phyloP scores from a whole-genome alignment of 768 basidiomycete genomes.

The Boletus tylopilopsis region DNA sequence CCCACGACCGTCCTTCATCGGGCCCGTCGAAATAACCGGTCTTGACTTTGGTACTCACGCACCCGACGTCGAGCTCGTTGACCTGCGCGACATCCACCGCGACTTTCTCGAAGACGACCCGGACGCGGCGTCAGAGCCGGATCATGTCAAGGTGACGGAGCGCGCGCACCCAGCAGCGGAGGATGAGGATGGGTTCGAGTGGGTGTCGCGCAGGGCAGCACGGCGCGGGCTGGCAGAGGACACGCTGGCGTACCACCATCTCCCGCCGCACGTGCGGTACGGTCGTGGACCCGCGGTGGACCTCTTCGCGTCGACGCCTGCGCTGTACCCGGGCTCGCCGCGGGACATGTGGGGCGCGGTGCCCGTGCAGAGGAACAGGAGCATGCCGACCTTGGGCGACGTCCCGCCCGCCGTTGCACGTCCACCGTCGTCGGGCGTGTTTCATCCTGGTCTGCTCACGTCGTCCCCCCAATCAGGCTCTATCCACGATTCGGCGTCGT shows the following conservation, averaged over 20 bases:
- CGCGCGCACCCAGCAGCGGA: conserved; percentile 35
- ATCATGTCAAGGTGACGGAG: conserved; percentile 46
- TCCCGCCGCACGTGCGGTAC: conserved; percentile 72
- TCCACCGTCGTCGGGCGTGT: conserved; percentile 19
- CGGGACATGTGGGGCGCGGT: conserved; percentile 41
- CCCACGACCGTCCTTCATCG: conserved; percentile 88
- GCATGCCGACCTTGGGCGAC: conserved; percentile 38
- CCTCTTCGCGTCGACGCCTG: conserved; percentile 53
- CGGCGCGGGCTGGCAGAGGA: conserved; percentile 49
- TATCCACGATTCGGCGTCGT: conserved; percentile 2
- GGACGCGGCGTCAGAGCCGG: conserved; percentile 29
- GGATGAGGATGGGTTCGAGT: conserved; percentile 79
- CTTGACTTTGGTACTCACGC: conserved; percentile 82
- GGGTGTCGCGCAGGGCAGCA: conserved; percentile 67
- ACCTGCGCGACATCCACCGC: conserved; percentile 89
- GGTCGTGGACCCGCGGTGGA: conserved; percentile 54
- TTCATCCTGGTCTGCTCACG: conserved; percentile 34
- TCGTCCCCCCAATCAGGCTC: conserved; percentile 23
- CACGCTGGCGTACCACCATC: conserved; percentile 60
- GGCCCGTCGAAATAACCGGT: conserved; percentile 81
- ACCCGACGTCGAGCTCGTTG: conserved; percentile 88
- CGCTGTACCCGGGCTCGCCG: conserved; percentile 37
- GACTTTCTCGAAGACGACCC: conserved; percentile 85
- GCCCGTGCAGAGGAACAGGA: conserved; percentile 21
- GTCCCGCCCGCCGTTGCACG: conserved; percentile 30